Evolutionary conservation across 139 green algal species (phyloP).

Genomic region (Limnomonas spitsbergensis): DNA sequence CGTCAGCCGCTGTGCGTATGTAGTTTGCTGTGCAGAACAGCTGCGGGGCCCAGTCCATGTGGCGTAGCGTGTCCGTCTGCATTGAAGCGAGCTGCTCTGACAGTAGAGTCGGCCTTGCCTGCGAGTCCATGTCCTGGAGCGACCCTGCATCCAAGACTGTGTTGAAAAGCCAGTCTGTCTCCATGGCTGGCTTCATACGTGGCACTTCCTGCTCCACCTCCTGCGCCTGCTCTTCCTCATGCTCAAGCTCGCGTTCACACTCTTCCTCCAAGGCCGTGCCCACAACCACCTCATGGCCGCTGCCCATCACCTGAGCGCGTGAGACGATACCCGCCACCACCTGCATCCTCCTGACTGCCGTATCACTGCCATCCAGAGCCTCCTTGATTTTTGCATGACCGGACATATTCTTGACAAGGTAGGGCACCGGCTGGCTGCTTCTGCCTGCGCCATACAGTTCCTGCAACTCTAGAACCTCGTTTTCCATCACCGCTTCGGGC

Average conservation of each 20-base stretch:
- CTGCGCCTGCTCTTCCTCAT: slow-evolving; percentile 52
- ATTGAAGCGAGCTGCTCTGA: too few species aligned
- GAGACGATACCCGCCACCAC: neutral
- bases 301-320: neutral
- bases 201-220: slow-evolving; percentile 40
- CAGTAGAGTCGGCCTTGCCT: slow-evolving; percentile 11
- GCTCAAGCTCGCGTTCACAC: slow-evolving; percentile 50
- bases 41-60: too few species aligned
- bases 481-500: slow-evolving; percentile 29
- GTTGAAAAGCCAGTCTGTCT: slow-evolving; percentile 38
- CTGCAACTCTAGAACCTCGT: slow-evolving; percentile 36
- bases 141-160: neutral
- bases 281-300: slow-evolving; percentile 19
- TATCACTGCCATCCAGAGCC: neutral
- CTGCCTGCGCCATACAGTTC: slow-evolving; percentile 19
- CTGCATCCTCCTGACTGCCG: neutral
- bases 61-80: too few species aligned
- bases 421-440: neutral
- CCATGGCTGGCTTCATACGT: neutral
- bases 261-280: slow-evolving; percentile 38
- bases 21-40: slow-evolving; percentile 45
- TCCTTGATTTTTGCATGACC: neutral
- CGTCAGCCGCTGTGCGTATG: neutral
- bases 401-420: neutral
- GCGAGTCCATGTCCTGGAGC: slow-evolving; percentile 7